Conservation (phyloP, 192 early-diverging fungal genomes). For the Coemansia sp. region DNA sequence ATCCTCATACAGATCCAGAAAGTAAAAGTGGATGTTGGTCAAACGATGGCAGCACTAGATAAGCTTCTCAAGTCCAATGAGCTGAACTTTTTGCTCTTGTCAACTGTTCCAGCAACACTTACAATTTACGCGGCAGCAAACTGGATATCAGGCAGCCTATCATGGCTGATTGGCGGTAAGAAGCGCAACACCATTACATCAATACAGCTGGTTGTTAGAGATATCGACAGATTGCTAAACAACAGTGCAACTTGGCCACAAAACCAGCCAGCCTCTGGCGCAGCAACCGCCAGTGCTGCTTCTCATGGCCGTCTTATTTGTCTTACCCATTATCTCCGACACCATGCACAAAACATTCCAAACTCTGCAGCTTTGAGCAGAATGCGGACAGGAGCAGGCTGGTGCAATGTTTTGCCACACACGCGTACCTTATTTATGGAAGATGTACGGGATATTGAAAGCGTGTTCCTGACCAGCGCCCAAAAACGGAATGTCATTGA, state of each 20-base stretch:
- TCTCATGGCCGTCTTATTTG: slow-evolving; percentile 40
- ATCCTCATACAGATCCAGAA: slow-evolving; percentile 88
- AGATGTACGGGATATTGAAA: slow-evolving; percentile 79
- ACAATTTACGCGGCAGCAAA: slow-evolving; percentile 55
- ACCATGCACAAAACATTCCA: slow-evolving; percentile 53
- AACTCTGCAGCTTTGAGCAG: slow-evolving; percentile 24
- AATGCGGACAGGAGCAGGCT: slow-evolving; percentile 16
- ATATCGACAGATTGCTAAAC: slow-evolving; percentile 63
- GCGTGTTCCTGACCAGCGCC: slow-evolving; percentile 43
- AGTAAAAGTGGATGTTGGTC: slow-evolving; percentile 89
- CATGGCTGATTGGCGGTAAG: slow-evolving; percentile 42
- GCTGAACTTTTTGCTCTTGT: slow-evolving; percentile 91
- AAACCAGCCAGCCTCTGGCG: slow-evolving; percentile 4
- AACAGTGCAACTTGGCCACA: slow-evolving; percentile 3
- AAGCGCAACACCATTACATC: slow-evolving; percentile 45
- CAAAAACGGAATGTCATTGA: slow-evolving; percentile 62
- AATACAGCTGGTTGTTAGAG: slow-evolving; percentile 58
- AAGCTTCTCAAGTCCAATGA: slow-evolving; percentile 92
- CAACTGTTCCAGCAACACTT: slow-evolving; percentile 70
- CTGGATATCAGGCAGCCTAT: slow-evolving; percentile 39
- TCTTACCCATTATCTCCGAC: slow-evolving; percentile 61
- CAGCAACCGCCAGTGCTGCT: slow-evolving; percentile 9
- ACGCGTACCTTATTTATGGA: slow-evolving; percentile 67
- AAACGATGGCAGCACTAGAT: slow-evolving; percentile 89
- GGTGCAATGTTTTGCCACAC: slow-evolving; percentile 51